phyloP scores from a whole-genome alignment of 371 early-diverging fungal species.

The Actinomortierella wolfii region DNA sequence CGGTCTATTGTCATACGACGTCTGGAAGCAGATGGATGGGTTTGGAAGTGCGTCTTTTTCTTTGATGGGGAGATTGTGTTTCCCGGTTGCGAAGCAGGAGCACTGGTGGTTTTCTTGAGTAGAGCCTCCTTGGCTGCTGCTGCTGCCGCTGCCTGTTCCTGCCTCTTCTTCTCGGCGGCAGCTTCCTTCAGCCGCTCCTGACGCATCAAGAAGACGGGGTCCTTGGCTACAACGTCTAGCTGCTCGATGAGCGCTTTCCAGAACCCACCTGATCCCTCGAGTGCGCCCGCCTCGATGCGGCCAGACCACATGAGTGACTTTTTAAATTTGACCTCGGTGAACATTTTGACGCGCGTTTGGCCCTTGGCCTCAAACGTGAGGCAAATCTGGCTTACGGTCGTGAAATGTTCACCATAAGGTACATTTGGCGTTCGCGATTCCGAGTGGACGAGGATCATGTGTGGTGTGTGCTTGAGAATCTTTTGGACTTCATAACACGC shows the following conservation, averaged over 20 bases:
- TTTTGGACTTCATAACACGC: constrained; percentile 29
- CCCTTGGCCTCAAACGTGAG: constrained; percentile 26
- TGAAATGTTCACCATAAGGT: constrained; percentile 38
- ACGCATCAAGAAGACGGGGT: no score
- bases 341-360: constrained; percentile 26
- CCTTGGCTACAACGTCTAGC: constrained; percentile 9
- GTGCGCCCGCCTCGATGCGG: constrained; percentile 20
- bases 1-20: no score
- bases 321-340: constrained; percentile 37
- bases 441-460: constrained; percentile 18
- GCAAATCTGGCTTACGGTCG: constrained; percentile 38
- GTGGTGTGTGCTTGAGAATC: constrained; percentile 13
- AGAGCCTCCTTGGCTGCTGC: no score
- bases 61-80: no score
- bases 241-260: constrained; percentile 21
- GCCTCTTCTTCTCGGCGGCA: no score
- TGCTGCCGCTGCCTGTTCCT: no score
- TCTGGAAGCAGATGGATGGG: no score
- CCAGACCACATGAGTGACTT: constrained; percentile 34
- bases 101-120: no score
- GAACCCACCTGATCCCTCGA: constrained; percentile 29
- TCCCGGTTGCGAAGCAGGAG: no score
- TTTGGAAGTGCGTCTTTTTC: no score
- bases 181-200: no score
- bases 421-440: constrained; percentile 34